A percentile compares a stretch with the other conserved stretches of the same genome.
Evolutionary conservation across 1,284 basidiomycete species (phyloP).

Genomic region (Trichosporon sp.): DNA sequence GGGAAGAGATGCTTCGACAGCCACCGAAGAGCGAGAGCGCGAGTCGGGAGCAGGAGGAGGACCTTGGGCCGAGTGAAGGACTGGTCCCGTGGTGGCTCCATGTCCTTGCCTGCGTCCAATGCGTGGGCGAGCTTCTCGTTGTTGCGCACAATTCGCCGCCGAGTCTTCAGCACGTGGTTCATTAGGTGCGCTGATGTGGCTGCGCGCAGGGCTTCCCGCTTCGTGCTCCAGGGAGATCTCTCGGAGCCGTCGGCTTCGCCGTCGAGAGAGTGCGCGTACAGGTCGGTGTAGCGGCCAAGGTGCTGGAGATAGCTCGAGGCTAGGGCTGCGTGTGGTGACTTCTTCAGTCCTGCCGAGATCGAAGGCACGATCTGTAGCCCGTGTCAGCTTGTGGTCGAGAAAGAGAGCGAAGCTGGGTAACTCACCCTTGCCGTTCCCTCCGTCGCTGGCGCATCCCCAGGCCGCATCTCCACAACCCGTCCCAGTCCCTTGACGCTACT

Average conservation of each 20-base stretch:
- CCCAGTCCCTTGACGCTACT: constrained; percentile 50
- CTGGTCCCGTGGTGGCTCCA: constrained; percentile 76
- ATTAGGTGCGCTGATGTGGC: constrained; percentile 67
- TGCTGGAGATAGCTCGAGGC: constrained; percentile 58
- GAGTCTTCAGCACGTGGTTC: constrained; percentile 86
- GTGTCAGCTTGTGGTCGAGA: constrained; percentile 35
- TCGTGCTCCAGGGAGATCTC: constrained; percentile 21
- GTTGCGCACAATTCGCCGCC: constrained; percentile 86
- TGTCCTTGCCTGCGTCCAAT: constrained; percentile 27
- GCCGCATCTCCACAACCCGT: constrained; percentile 53
- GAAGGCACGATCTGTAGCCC: constrained; percentile 54
- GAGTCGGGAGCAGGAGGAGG: constrained; percentile 85
- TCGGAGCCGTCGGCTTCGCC: constrained; percentile 46
- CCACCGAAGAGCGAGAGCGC: constrained; percentile 69
- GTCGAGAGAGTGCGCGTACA: constrained; percentile 63
- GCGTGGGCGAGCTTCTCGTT: constrained; percentile 78
- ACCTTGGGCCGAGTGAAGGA: constrained; percentile 95
- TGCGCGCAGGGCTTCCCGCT: constrained; percentile 56
- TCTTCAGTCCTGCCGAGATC: constrained; percentile 50
- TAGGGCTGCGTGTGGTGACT: constrained; percentile 39
- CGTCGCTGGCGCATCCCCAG: constrained; percentile 44
- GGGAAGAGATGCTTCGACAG: constrained; percentile 67
- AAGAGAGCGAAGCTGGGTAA: no score
- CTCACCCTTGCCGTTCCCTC: constrained; percentile 39
- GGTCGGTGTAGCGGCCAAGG: constrained; percentile 58